These are phyloP conservation scores for Earliella scabrosa DNA, from an alignment of 1,284 basidiomycete genomes.

Conservation along the genomic window DNA sequence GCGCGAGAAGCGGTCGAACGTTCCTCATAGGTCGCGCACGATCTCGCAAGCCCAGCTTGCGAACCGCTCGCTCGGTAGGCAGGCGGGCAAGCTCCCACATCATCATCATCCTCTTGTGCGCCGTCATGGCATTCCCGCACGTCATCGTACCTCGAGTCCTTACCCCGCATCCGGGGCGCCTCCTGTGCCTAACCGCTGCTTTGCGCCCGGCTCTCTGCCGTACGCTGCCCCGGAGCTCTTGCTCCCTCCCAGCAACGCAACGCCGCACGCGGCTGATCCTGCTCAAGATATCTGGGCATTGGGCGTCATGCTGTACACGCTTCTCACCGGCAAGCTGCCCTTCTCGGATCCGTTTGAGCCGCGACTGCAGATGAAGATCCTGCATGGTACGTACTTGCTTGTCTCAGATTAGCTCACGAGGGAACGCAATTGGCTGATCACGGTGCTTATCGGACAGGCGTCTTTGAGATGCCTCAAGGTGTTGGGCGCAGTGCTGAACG, in stretches of 20 bases:
- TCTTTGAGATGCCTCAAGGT: slow-evolving; percentile 57
- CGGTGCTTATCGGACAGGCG: slow-evolving; percentile 44
- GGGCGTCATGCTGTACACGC: slow-evolving; percentile 84
- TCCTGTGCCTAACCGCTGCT: slow-evolving; percentile 40
- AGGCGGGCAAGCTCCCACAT: slow-evolving; percentile 29
- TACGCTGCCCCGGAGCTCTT: slow-evolving; percentile 89
- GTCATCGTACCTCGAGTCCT: slow-evolving; percentile 66
- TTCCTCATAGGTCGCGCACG: slow-evolving; percentile 25
- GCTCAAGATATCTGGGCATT: slow-evolving; percentile 94
- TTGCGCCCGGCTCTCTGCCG: slow-evolving; percentile 86
- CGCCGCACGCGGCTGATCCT: slow-evolving; percentile 49
- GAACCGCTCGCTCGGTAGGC: slow-evolving; percentile 27
- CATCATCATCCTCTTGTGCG: slow-evolving; percentile 41
- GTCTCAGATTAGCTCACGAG: no score
- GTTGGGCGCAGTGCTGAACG: slow-evolving; percentile 74
- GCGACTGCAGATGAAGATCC: slow-evolving; percentile 87
- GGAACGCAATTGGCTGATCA: background rate
- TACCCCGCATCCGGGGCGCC: slow-evolving; percentile 39
- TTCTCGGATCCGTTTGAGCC: slow-evolving; percentile 91
- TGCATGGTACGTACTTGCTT: slow-evolving; percentile 73
- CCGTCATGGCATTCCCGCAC: slow-evolving; percentile 41
- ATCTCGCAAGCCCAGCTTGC: slow-evolving; percentile 24
- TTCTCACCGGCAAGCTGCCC: slow-evolving; percentile 82
- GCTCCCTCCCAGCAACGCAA: slow-evolving; percentile 39
- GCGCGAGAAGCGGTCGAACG: slow-evolving; percentile 9